Conservation (phyloP, 2,329 filamentous ascomycete genomes). For the Xylariaceae sp. region DNA sequence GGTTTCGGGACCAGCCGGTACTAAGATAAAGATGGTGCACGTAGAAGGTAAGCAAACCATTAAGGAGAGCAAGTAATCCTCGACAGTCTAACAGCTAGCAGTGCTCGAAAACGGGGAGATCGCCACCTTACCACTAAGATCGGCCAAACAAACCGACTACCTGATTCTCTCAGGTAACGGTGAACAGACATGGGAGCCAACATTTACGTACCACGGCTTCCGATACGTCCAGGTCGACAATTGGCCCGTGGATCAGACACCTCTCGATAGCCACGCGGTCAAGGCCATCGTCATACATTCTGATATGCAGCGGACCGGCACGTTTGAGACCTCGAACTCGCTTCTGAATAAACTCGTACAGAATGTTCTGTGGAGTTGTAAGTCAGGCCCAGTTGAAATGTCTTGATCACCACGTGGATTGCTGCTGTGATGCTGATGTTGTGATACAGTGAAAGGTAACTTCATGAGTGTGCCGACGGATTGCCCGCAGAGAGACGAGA, state of each 20-base stretch:
- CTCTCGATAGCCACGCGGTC: slow-evolving; percentile 26
- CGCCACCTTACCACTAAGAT: slow-evolving; percentile 27
- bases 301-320: slow-evolving; percentile 46
- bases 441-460: slow-evolving; percentile 45
- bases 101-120: slow-evolving; percentile 44
- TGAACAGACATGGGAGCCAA: slow-evolving; percentile 47
- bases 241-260: slow-evolving; percentile 32
- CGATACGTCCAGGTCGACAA: slow-evolving; percentile 42
- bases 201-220: slow-evolving; percentile 49
- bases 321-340: slow-evolving; percentile 47
- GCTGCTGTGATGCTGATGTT: not conserved
- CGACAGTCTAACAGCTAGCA: slow-evolving; percentile 23
- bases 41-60: slow-evolving; percentile 39
- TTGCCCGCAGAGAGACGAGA: slow-evolving; percentile 42
- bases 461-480: slow-evolving; percentile 55
- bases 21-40: slow-evolving; percentile 43
- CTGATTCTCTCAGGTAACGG: slow-evolving; percentile 38
- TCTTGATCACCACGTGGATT: not conserved
- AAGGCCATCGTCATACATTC: slow-evolving; percentile 44
- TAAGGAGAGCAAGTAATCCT: not conserved
- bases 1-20: slow-evolving; percentile 33
- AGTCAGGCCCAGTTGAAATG: slow-evolving; percentile 3
- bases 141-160: slow-evolving; percentile 24
- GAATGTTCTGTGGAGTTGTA: slow-evolving; percentile 50
- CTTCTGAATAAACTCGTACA: slow-evolving; percentile 49